Evolutionary conservation across 2,329 filamentous ascomycete species (phyloP).

Genomic region (Curvularia sp.): DNA sequence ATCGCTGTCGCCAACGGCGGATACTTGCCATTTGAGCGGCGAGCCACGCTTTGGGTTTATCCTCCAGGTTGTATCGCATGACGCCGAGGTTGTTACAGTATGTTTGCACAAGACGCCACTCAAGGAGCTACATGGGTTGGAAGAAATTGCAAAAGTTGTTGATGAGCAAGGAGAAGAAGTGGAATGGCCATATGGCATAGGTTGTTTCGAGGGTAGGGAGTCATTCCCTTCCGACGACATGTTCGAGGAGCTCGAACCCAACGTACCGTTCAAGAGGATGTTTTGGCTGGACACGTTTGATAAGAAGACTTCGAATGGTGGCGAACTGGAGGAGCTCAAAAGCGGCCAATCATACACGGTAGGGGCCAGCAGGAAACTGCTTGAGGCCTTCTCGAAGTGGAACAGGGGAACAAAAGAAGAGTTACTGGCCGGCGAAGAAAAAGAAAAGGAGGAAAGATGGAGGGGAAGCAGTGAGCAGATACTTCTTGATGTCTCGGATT

Average conservation of each 20-base stretch:
- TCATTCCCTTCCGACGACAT: background rate
- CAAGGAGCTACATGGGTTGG: background rate
- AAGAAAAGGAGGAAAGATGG: background rate
- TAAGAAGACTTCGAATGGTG: background rate
- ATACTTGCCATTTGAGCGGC: background rate
- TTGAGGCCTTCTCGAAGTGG: background rate
- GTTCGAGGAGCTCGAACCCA: background rate
- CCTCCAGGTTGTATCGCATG: background rate
- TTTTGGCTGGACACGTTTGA: background rate
- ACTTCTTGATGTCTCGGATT: background rate
- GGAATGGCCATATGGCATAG: background rate
- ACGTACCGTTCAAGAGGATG: background rate
- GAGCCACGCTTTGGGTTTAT: background rate
- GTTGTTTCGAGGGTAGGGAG: background rate
- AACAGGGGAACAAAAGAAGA: background rate
- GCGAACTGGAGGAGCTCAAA: background rate
- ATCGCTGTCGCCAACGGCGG: background rate
- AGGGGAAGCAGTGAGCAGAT: background rate
- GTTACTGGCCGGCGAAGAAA: background rate
- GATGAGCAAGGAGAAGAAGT: constrained; percentile 1
- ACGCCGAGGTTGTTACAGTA: background rate
- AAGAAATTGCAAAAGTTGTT: background rate
- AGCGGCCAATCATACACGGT: background rate
- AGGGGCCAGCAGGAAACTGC: background rate
- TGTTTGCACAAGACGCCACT: constrained; percentile 4